Evolutionary conservation across 345 rosid genomes (phyloP).

Genomic region (Populus pruinosa): DNA sequence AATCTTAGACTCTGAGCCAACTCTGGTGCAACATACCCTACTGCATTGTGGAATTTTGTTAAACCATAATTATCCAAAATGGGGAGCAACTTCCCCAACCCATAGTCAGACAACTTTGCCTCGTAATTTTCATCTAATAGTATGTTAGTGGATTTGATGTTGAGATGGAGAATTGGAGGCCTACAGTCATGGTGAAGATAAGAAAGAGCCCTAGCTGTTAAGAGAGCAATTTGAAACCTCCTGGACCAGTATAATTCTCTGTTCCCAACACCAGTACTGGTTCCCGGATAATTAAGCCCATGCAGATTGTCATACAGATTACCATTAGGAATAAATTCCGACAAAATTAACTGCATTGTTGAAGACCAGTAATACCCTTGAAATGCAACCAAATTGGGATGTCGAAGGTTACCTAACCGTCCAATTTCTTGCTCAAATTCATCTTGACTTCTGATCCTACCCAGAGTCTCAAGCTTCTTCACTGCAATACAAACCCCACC

Average conservation of each 20-base stretch:
- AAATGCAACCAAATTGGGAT: conserved; percentile 68
- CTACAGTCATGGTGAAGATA: conserved; percentile 89
- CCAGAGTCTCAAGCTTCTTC: conserved; percentile 84
- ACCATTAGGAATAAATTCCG: conserved; percentile 71
- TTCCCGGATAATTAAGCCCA: conserved; percentile 45
- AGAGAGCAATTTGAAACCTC: conserved; percentile 82
- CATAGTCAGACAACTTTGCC: conserved; percentile 83
- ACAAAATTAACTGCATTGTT: conserved; percentile 71
- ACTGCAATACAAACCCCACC: conserved; percentile 88
- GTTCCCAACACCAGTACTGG: conserved; percentile 63
- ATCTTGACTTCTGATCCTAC: conserved; percentile 84
- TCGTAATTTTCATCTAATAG: conserved; percentile 71
- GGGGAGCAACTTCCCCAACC: conserved; percentile 76
- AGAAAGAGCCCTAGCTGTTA: conserved; percentile 83
- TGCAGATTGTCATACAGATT: conserved; percentile 80
- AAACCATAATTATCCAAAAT: conserved; percentile 67
- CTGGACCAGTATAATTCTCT: conserved; percentile 69
- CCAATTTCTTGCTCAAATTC: conserved; percentile 91
- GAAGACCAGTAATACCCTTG: conserved; percentile 94
- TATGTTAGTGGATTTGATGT: conserved; percentile 83
- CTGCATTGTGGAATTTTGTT: conserved; percentile 78
- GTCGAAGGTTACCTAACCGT: conserved; percentile 65
- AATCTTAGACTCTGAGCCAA: conserved; percentile 70
- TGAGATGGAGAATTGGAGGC: conserved; percentile 88
- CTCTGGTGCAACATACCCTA: conserved; percentile 98